Percentiles rank a stretch among this genome's conserved stretches.
phyloP scores from a whole-genome alignment of 1,139 yeast species.

The Hansenula lynferdii region DNA sequence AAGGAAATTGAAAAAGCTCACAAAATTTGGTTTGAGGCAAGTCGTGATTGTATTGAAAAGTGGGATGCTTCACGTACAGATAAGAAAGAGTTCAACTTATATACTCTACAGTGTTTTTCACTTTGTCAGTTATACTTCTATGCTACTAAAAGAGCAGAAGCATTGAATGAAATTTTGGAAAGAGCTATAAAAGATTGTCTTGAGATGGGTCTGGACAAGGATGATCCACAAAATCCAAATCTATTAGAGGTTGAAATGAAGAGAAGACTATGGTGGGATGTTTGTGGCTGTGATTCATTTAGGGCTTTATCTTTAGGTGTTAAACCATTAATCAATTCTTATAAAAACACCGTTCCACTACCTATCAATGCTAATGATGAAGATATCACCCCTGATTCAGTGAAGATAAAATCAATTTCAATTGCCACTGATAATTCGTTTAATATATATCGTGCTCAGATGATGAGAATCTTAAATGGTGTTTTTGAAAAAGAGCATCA shows the following conservation, averaged over 20 bases:
- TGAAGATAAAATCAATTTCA: slow-evolving; percentile 14
- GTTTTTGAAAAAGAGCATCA: slow-evolving; percentile 19
- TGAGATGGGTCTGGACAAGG: slow-evolving; percentile 23
- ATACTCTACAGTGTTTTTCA: slow-evolving; percentile 26
- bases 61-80: slow-evolving; percentile 18
- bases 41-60: slow-evolving; percentile 19
- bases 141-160: slow-evolving; percentile 26
- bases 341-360: slow-evolving; percentile 24
- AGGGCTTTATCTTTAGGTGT: slow-evolving; percentile 25
- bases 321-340: slow-evolving; percentile 24
- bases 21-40: slow-evolving; percentile 24
- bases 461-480: slow-evolving; percentile 25
- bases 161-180: slow-evolving; percentile 21
- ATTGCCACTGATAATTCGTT: slow-evolving; percentile 25
- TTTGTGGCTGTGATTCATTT: slow-evolving; percentile 29
- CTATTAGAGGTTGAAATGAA: slow-evolving; percentile 25
- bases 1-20: slow-evolving; percentile 22
- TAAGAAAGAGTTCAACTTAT: slow-evolving; percentile 15
- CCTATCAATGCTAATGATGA: slow-evolving; percentile 27
- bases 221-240: slow-evolving; percentile 19
- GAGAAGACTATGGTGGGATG: slow-evolving; percentile 31
- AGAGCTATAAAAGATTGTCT: slow-evolving; percentile 24
- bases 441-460: slow-evolving; percentile 22
- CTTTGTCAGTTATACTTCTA: slow-evolving; percentile 27
- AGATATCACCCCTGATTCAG: slow-evolving; percentile 20